Conservation (phyloP, 805 yeast genomes). For the Cyberlindnera americana region DNA sequence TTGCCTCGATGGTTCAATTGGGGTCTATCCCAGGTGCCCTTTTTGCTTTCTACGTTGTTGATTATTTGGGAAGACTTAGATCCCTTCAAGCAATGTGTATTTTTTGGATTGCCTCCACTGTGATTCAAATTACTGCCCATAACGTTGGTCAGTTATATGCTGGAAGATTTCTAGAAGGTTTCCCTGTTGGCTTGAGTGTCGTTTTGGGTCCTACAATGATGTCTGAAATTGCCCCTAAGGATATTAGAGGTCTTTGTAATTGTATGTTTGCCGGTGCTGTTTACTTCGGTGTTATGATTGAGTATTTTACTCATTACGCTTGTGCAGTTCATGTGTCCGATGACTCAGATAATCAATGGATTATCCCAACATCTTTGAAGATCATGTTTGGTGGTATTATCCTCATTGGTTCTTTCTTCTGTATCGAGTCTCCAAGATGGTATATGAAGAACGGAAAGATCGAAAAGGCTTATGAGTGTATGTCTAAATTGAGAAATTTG, state of each 20-base stretch:
- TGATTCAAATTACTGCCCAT: conserved; percentile 44
- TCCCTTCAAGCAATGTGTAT: conserved; percentile 41
- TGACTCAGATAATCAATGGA: conserved; percentile 43
- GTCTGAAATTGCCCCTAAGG: conserved; percentile 50
- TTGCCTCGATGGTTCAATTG: conserved; percentile 54
- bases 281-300: conserved; percentile 48
- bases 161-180: conserved; percentile 52
- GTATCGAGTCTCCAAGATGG: conserved; percentile 16
- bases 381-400: conserved; percentile 40
- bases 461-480: conserved; percentile 22
- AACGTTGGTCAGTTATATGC: conserved; percentile 48
- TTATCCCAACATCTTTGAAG: conserved; percentile 46
- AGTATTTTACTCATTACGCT: conserved; percentile 49
- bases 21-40: conserved; percentile 53
- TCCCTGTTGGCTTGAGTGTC: conserved; percentile 52
- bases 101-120: conserved; percentile 41
- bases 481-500: conserved; percentile 42
- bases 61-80: conserved; percentile 47
- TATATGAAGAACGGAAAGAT: conserved; percentile 8
- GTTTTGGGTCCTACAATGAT: conserved; percentile 52
- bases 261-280: conserved; percentile 57
- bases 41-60: conserved; percentile 44
- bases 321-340: conserved; percentile 42
- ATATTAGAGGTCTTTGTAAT: conserved; percentile 48
- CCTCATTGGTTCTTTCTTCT: conserved; percentile 7